phyloP scores from a whole-genome alignment of 441 rosid species.

The Adansonia gregorii region DNA sequence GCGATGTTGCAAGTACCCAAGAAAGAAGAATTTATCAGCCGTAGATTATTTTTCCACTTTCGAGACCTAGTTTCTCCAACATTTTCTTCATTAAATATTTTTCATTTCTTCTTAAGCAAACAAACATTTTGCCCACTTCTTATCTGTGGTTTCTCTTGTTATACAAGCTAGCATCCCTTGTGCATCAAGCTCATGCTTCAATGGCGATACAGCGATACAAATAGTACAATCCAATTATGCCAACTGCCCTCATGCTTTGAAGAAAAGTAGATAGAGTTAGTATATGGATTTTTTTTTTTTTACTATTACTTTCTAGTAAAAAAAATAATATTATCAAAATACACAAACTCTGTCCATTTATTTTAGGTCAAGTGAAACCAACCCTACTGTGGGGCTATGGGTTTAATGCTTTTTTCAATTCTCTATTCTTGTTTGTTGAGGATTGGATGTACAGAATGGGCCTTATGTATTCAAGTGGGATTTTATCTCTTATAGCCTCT shows the following conservation, averaged over 20 bases:
- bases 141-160: background rate
- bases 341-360: conserved; percentile 2
- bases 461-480: no score
- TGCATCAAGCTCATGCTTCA: background rate
- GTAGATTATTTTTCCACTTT: background rate
- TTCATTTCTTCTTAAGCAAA: background rate
- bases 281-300: background rate
- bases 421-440: no score
- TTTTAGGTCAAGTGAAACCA: background rate
- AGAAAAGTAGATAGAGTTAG: background rate
- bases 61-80: background rate
- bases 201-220: background rate
- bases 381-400: no score
- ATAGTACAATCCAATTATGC: background rate
- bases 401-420: no score
- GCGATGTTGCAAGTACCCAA: background rate
- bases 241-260: background rate
- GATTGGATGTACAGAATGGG: no score
- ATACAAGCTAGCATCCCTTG: background rate
- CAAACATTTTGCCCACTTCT: background rate
- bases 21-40: conserved; percentile 10
- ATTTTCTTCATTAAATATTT: background rate
- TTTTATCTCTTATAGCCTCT: no score
- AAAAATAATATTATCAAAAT: conserved; percentile 1
- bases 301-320: background rate